Evolutionary conservation across 1,284 basidiomycete genomes (phyloP), one percentile per base, ranked within the genome.

Genomic region (Moniliella sp.): DNA sequence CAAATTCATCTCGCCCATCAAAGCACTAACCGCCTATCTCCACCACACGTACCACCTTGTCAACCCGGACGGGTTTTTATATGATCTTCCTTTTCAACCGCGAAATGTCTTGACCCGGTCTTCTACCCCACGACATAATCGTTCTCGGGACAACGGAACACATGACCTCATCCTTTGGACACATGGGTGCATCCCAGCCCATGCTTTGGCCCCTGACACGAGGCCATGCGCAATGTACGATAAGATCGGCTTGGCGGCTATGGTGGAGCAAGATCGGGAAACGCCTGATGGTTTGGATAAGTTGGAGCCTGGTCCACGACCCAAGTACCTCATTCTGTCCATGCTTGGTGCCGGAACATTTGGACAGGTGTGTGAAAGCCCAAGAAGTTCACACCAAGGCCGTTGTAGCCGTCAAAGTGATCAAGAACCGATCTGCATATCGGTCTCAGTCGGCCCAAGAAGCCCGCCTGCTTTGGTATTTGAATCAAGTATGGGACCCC

Each of bases 341-440:
- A 81, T 97, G 34, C 72, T 97, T 18, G 88, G 88, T 11, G 88
- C 97, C 62, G 88, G 88, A 18, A 97, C 88, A 2, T 97, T 97
- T 50, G 88, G 91, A 2, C 88, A 97, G 62, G 88, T 99, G 17
- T 16, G 91, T 97, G 58, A 97, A 97, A 62, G 97, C 91, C 61
- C 91, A 94, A 62, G 93, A 99, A 60, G 88, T 94, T 77, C 81
- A 86, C 64, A 94, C 81, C 23, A 84, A 93, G 62, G 86, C 93
- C 61, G 81, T 97, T 33, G 82, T 91, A 27, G 91, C 91, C 10
- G 88, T 97, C 42, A 97, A 97, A 63, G 91, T 97, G n/a, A 84
- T 97, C 54, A 97, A 97, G 69, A 97, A 97, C 65, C 97, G 97
- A 64, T 88, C 88, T 2, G 88, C 91, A 0, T 97, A 97, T 65